Percentiles rank a stretch among this genome's conserved stretches.
These are phyloP conservation scores for Lachancea cidri DNA, from an alignment of 805 yeast species.

Conservation along the genomic window DNA sequence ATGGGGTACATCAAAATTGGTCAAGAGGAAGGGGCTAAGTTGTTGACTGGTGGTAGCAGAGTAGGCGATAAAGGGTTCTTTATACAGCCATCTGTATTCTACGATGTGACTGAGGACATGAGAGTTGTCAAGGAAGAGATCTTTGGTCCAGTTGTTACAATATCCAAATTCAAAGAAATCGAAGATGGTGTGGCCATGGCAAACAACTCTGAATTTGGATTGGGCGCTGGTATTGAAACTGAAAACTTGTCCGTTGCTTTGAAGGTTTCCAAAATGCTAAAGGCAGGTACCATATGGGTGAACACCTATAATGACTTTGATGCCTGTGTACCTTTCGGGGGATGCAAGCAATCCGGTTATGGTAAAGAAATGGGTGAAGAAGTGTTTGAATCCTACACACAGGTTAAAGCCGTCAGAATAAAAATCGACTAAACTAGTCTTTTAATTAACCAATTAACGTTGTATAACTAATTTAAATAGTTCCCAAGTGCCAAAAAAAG, in stretches of 20 bases:
- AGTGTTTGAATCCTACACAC: slow-evolving; percentile 71
- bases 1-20: slow-evolving; percentile 63
- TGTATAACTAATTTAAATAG: too few species aligned
- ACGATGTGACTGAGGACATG: slow-evolving; percentile 59
- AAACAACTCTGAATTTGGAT: slow-evolving; percentile 67
- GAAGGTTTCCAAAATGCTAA: slow-evolving; percentile 56
- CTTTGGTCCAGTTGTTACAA: slow-evolving; percentile 75
- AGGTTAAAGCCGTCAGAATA: slow-evolving; percentile 68
- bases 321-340: slow-evolving; percentile 74
- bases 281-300: slow-evolving; percentile 76
- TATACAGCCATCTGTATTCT: slow-evolving; percentile 67
- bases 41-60: slow-evolving; percentile 69
- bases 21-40: slow-evolving; percentile 60
- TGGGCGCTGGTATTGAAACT: slow-evolving; percentile 80
- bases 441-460: too few species aligned
- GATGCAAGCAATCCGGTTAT: slow-evolving; percentile 73
- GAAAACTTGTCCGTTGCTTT: slow-evolving; percentile 55
- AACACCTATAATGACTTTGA: slow-evolving; percentile 79
- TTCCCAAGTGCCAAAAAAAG: too few species aligned
- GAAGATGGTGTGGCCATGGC: slow-evolving; percentile 66
- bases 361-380: slow-evolving; percentile 86
- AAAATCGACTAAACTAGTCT: slow-evolving; percentile 25
- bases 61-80: slow-evolving; percentile 63
- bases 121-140: slow-evolving; percentile 67
- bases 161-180: slow-evolving; percentile 58